phyloP scores from a whole-genome alignment of 2,329 filamentous ascomycete species.

The Fusarium sp. region DNA sequence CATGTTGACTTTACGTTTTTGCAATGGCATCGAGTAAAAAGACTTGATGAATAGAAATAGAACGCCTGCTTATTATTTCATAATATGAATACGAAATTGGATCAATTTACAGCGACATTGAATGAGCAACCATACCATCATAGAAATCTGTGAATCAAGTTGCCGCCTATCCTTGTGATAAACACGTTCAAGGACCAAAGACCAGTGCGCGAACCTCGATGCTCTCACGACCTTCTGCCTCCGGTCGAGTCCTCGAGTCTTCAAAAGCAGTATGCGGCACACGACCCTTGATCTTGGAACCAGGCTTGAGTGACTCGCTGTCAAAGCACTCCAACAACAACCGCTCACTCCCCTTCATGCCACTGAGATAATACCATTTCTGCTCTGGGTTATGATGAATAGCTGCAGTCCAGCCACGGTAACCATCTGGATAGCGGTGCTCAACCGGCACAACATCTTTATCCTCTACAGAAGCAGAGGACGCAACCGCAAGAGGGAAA shows the following conservation, averaged over 20 bases:
- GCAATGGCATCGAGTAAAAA: constrained; percentile 4
- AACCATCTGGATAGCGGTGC: constrained; percentile 73
- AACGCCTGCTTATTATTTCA: constrained; percentile 28
- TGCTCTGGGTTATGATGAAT: constrained; percentile 72
- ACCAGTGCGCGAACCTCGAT: constrained; percentile 90
- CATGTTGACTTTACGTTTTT: constrained; percentile 23
- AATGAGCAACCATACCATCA: background rate
- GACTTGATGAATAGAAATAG: constrained; percentile 39
- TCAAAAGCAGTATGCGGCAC: constrained; percentile 83
- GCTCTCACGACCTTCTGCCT: constrained; percentile 81
- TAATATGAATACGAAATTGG: constrained; percentile 1
- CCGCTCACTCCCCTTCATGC: constrained; percentile 79
- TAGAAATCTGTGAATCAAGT: background rate
- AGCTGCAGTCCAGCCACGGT: constrained; percentile 79
- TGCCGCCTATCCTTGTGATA: background rate
- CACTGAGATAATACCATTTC: constrained; percentile 83
- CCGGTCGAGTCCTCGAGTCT: constrained; percentile 76
- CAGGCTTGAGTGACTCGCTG: constrained; percentile 66
- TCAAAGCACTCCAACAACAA: constrained; percentile 84
- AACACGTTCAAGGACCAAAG: constrained; percentile 69
- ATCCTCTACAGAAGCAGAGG: constrained; percentile 69
- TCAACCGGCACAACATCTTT: constrained; percentile 77
- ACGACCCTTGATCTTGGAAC: constrained; percentile 64
- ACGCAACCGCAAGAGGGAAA: constrained; percentile 75
- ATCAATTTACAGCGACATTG: background rate